phyloP scores from a whole-genome alignment of 441 rosid species.

The Arabidopsis lyrata region DNA sequence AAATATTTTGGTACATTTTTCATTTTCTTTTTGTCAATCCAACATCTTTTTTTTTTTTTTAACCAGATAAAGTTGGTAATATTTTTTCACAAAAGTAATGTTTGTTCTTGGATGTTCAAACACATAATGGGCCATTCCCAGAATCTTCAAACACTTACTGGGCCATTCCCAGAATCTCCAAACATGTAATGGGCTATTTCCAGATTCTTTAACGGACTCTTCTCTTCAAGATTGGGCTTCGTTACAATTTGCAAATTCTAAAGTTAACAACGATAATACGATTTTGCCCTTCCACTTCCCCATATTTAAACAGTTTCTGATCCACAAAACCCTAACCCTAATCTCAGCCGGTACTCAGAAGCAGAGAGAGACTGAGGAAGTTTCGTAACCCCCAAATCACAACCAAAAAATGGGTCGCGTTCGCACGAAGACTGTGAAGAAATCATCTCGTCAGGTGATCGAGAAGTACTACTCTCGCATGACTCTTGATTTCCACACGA shows the following conservation, averaged over 20 bases:
- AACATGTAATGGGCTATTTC: not conserved
- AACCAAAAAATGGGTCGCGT: slow-evolving; percentile 65
- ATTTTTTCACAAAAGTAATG: too few species aligned
- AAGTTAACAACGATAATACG: not conserved
- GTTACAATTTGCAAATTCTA: not conserved
- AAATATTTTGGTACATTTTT: too few species aligned
- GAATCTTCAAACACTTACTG: not conserved
- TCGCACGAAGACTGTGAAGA: slow-evolving; percentile 76
- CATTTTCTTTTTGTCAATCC: too few species aligned
- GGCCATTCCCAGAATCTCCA: not conserved
- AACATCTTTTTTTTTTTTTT: too few species aligned
- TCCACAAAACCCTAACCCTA: slow-evolving; percentile 32
- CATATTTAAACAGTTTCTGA: not conserved
- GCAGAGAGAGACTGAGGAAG: slow-evolving; percentile 1
- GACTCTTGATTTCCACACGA: slow-evolving; percentile 68
- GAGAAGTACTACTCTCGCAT: slow-evolving; percentile 62
- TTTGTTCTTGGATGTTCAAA: too few species aligned
- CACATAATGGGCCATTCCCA: not conserved
- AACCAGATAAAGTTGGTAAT: too few species aligned
- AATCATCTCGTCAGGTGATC: slow-evolving; percentile 71
- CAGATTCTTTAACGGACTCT: not conserved
- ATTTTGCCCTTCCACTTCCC: not conserved
- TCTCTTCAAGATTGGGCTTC: slow-evolving; percentile 17
- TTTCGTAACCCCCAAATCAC: slow-evolving; percentile 7
- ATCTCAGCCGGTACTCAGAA: slow-evolving; percentile 8